Conservation (phyloP, 108 stramenopile genomes). For the Conticribra guillardii region DNA sequence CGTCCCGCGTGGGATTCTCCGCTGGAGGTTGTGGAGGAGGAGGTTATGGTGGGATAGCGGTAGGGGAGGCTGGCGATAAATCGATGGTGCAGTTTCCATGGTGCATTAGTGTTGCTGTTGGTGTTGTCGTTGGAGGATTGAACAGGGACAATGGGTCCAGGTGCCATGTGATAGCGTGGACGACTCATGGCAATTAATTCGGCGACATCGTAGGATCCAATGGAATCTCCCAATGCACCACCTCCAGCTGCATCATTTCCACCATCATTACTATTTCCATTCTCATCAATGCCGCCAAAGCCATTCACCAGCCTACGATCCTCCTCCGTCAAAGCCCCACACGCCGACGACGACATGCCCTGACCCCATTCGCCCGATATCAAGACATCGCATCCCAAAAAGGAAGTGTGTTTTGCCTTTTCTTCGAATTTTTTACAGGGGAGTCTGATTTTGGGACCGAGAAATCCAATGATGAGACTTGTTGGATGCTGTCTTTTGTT, state of each 20-base stretch:
- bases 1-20: slow-evolving; percentile 58
- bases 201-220: slow-evolving; percentile 77
- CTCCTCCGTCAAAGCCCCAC: slow-evolving; percentile 27
- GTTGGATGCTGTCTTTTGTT: slow-evolving; percentile 10
- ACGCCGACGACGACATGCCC: slow-evolving; percentile 70
- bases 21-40: slow-evolving; percentile 9
- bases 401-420: slow-evolving; percentile 56
- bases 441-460: slow-evolving; percentile 29
- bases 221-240: neutral
- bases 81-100: slow-evolving; percentile 23
- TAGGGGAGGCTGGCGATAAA: slow-evolving; percentile 56
- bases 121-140: neutral
- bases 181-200: slow-evolving; percentile 68
- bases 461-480: slow-evolving; percentile 38
- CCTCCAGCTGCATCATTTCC: neutral
- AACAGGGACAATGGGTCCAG: slow-evolving; percentile 25
- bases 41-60: slow-evolving; percentile 50
- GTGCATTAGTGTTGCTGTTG: neutral
- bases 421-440: slow-evolving; percentile 38
- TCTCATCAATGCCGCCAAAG: too few species aligned
- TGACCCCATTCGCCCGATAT: slow-evolving; percentile 82
- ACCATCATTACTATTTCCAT: too few species aligned
- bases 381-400: slow-evolving; percentile 77
- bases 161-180: slow-evolving; percentile 81
- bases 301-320: too few species aligned